phyloP scores from a whole-genome alignment of 2,329 filamentous ascomycete species.

The Verticillium longisporum region DNA sequence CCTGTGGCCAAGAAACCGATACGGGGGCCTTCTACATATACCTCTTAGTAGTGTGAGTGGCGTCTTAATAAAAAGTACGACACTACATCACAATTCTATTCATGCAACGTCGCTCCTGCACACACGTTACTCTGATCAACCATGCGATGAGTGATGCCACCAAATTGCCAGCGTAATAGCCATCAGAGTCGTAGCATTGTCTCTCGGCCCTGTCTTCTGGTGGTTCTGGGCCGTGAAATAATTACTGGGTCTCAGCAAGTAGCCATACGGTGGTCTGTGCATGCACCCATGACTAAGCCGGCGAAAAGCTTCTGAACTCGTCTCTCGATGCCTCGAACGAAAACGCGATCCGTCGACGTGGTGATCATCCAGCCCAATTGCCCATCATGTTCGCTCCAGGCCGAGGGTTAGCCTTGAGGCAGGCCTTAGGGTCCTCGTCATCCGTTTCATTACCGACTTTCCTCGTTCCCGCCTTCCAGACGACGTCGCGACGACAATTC shows the following conservation, averaged over 20 bases:
- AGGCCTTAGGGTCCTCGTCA: conserved; percentile 41
- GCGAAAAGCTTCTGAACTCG: conserved; percentile 16
- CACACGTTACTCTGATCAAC: not conserved
- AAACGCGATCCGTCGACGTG: not conserved
- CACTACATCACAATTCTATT: conserved; percentile 1
- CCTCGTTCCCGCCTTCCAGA: conserved; percentile 64
- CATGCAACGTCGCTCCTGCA: not conserved
- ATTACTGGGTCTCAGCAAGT: not conserved
- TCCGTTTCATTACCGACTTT: conserved; percentile 60
- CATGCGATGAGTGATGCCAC: too few species aligned
- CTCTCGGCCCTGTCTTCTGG: not conserved
- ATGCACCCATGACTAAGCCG: conserved; percentile 27
- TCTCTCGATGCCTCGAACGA: not conserved
- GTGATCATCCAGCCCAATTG: not conserved
- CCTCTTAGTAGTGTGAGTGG: conserved; percentile 26
- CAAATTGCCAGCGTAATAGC: not conserved
- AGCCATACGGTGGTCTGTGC: conserved; percentile 2
- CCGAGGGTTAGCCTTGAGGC: conserved; percentile 52
- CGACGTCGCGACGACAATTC: conserved; percentile 49
- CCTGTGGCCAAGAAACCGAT: conserved; percentile 14
- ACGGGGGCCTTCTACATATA: conserved; percentile 31
- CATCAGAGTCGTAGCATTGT: not conserved
- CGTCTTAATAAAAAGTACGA: conserved; percentile 23
- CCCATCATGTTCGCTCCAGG: conserved; percentile 57
- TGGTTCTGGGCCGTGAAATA: not conserved